Evolutionary conservation across 140 eudicot genomes (phyloP), one percentile per base, ranked within the genome.

Genomic region (Erigeron philadelphicus): DNA sequence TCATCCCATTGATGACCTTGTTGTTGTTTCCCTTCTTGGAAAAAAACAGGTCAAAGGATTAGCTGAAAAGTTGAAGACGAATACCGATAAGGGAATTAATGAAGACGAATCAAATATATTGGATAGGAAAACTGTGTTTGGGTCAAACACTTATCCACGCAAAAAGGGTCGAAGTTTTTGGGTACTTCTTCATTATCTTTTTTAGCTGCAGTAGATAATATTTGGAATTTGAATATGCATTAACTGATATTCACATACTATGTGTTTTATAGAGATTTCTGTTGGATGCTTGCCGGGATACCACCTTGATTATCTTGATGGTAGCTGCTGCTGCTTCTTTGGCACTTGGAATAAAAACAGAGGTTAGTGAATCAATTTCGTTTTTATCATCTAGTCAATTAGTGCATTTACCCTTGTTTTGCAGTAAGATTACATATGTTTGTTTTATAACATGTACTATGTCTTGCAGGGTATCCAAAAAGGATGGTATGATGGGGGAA

Each of bases 401-500:
- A 9, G 43, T 49, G 9, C 43, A 61, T 44, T 47, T 54, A 3
- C 6, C 9, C 6, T 13, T 15, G 42, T 55, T 70, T 31, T 19
- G 0, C 42, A 9, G 13, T 74, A 10, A 53, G 15, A 11, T 21
- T 12, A 46, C 6, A 43, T 60, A 40, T 31, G n/a, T 67, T 8
- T 68, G 31, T 77, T 50, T 62, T 44, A 11, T 61, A 11, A 50
- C 45, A 40, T 69, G 25, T 25, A 23, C 38, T 15, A 13, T 56
- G 21, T 62, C 19, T 62, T 79, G 35, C 73, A 90, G 97, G 96
- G 96, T 63, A 83, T 88, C 6, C 64, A 86, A 82, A 81, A 90
- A 82, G 97, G 97, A 31, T 91, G 96, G 97, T 91, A 91, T 78
- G 97, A 91, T 81, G 97, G 97, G 5, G 97, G 97, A 59, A 88